Base-by-base conservation (phyloP, 257 asterid genomes). In the Ballota nigra region DNA sequence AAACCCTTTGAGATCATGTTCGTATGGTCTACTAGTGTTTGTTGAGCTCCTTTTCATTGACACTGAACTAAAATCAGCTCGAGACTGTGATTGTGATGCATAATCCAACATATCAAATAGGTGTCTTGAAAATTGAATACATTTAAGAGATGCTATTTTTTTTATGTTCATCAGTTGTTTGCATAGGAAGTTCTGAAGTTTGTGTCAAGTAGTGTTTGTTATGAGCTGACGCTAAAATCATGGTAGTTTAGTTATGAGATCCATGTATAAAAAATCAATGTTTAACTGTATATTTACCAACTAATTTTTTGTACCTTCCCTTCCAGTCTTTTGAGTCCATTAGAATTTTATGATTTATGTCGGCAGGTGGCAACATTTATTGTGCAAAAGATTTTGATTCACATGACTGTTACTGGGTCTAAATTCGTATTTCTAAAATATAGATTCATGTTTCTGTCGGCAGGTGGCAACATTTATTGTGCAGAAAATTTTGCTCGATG, bases 391-490 rank as follows among this genome's bases (percentile, higher is more conserved):
- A 91, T 95, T 75, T 79, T 95, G 84, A 92, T 91, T 57, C 43
- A 36, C 43, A 36, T 45, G 18, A 8, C 23, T 49, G 56, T 49
- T 49, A 6, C 22, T 49, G 56, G 2, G 56, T 49, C 56, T 49
- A 16, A 49, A 49, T 49, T n/a, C 5, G 22, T 18, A 5, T 49
- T 49, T 15, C 5, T 49, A 16, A 49, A 16, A 51, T 16, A 51
- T 12, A 51, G 26, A 52, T 19, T 52, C 24, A n/a, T 19, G 19
- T 18, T 72, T 76, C 64, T 68, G n/a, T 75, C 78, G 80, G 77
- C 88, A 91, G 99, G 99, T 94, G 74, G 99, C 98, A 2, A 91
- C 99, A 12, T 94, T 94, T 67, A 91, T 94, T 29, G 91, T 95
- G 73, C 98, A 89, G 80, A 95, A 89, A 84, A 91, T 95, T 75